phyloP scores from a whole-genome alignment of 139 green algal species.

The Ettlia oleoabundans region DNA sequence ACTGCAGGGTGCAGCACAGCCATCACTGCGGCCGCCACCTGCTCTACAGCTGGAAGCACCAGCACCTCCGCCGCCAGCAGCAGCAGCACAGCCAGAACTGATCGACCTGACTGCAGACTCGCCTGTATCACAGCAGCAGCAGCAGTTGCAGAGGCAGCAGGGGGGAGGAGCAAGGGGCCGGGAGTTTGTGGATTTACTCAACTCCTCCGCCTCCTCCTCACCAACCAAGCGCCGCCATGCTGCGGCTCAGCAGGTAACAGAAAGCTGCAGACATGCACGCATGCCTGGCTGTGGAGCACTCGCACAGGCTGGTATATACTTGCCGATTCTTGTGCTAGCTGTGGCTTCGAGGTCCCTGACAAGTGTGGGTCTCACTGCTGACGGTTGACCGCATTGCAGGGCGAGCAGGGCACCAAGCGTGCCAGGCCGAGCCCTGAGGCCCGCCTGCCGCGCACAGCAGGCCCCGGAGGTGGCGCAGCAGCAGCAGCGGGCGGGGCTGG shows the following conservation, averaged over 20 bases:
- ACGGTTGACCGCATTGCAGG: background rate
- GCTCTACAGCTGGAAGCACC: background rate
- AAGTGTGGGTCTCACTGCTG: background rate
- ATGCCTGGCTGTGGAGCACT: background rate
- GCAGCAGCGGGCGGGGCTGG: background rate
- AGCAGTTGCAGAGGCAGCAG: background rate
- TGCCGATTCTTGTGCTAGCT: background rate
- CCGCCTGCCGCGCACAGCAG: background rate
- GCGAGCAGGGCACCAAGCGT: constrained; percentile 7
- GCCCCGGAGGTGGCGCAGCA: background rate
- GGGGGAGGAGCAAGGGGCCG: background rate
- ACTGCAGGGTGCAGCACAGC: background rate
- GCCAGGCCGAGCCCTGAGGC: constrained; percentile 30
- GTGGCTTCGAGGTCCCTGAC: background rate
- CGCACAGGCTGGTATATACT: background rate
- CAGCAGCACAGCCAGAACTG: background rate
- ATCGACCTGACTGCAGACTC: constrained; percentile 6
- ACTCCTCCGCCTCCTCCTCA: background rate
- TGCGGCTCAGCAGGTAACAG: background rate
- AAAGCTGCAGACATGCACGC: background rate
- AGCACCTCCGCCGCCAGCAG: background rate
- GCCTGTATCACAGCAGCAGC: background rate
- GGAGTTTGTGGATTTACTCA: background rate
- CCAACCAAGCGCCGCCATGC: constrained; percentile 28
- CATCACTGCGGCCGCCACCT: background rate